Conservation (phyloP, 2,329 filamentous ascomycete genomes). For the Neoscytalidium dimidiatum region DNA sequence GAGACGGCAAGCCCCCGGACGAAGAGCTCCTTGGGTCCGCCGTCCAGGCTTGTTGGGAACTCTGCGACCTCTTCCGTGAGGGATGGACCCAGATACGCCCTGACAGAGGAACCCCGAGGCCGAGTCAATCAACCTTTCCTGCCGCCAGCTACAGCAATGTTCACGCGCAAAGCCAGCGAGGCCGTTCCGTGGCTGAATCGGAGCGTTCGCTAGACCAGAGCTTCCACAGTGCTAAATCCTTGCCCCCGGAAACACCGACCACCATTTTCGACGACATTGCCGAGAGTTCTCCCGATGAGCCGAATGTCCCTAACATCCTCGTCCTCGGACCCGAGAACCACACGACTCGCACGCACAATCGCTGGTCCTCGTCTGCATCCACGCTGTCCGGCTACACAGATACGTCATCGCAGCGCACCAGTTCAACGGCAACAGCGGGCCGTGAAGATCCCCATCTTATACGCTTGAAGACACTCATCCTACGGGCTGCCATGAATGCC, state of each 20-base stretch:
- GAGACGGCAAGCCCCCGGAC: constrained; percentile 71
- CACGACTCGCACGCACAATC: constrained; percentile 54
- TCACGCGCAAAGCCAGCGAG: constrained; percentile 7
- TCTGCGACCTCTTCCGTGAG: constrained; percentile 90
- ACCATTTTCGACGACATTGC: constrained; percentile 83
- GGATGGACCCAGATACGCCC: constrained; percentile 88
- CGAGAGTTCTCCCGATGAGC: constrained; percentile 77
- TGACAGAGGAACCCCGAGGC: constrained; percentile 80
- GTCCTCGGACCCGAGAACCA: constrained; percentile 72
- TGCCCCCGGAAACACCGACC: constrained; percentile 82
- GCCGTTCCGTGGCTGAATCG: constrained; percentile 31
- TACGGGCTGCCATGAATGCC: constrained; percentile 83
- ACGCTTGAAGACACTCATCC: constrained; percentile 74
- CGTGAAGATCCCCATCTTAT: constrained; percentile 74
- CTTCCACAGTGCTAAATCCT: constrained; percentile 36
- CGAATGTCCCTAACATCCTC: constrained; percentile 82
- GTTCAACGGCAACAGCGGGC: constrained; percentile 65
- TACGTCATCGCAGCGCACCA: constrained; percentile 62
- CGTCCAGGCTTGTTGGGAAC: constrained; percentile 91
- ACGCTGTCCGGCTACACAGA: constrained; percentile 80
- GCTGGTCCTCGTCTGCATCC: constrained; percentile 77
- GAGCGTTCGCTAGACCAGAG: constrained; percentile 40
- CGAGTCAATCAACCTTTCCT: constrained; percentile 75
- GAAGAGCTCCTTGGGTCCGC: constrained; percentile 85
- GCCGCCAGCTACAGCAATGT: constrained; percentile 24